Evolutionary conservation across 305 asterid species (phyloP), one percentile per base, ranked within the genome.

Genomic region (Euphrasia arctica): DNA sequence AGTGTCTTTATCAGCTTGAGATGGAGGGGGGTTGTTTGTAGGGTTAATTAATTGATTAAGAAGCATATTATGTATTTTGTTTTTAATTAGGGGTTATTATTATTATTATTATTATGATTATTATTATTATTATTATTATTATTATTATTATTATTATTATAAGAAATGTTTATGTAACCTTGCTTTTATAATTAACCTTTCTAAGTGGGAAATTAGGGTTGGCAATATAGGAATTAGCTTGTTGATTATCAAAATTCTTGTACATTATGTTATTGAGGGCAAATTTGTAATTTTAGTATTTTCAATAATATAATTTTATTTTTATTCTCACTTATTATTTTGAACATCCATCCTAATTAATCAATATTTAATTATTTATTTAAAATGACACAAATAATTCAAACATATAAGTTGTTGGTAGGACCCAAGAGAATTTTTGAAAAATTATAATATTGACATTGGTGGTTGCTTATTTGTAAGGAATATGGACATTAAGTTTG

Each of bases 1-100:
- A 43, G 60, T 75, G 74, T 59, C 75, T 32, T 60, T 83, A 54
- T 70, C 70, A 12, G 76, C 66, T 60, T 85, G 66, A 67, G 10
- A 25, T 18, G 22, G 22, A 18, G 22, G 22, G 27, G 27, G 27
- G 27, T 25, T 72, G 52, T 62, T 34, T 12, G 70, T 73, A 70
- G 51, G 54, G 28, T 64, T 51, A 36, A 34, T 34, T 34, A 34
- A 36, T 36, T 36, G 8, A 36, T 9, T 9, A 57, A 65, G 77
- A 66, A 63, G 70, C 62, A 57, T 62, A 50, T 55, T 51, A 49
- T 49, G 4, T 49, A 12, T 13, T 49, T 13, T 49, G 54, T 49
- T 49, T 48, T 49, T 14, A 48, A 7, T 39, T 6, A 7, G 11
- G 14, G 5, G 1, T 2, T 3, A 11, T 43, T 9, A 25, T 25